phyloP scores from a whole-genome alignment of 768 basidiomycete species.

The Tricholoma bakamatsutake region DNA sequence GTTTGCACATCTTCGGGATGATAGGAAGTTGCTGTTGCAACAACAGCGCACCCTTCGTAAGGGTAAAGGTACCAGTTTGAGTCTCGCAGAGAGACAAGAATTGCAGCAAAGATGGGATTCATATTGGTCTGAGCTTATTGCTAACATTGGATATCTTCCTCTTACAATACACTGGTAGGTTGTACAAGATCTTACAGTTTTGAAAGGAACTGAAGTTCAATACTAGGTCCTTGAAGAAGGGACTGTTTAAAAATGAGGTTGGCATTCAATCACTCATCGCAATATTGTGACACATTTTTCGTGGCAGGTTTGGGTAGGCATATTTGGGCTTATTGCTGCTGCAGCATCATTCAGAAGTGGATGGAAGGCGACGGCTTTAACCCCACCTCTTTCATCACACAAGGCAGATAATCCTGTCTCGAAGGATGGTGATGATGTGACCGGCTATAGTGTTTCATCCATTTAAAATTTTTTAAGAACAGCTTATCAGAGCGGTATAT shows the following conservation, averaged over 20 bases:
- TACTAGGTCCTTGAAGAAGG: conserved; percentile 59
- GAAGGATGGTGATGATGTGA: conserved; percentile 4
- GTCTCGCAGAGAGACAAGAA: conserved; percentile 48
- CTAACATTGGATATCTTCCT: conserved; percentile 75
- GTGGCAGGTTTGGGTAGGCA: conserved; percentile 34
- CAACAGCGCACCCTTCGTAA: conserved; percentile 53
- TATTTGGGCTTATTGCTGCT: conserved; percentile 43
- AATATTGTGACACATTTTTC: not conserved
- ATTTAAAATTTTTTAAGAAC: not conserved
- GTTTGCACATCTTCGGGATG: conserved; percentile 66
- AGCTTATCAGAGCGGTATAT: not conserved
- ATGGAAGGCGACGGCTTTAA: conserved; percentile 62
- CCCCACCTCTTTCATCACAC: conserved; percentile 11
- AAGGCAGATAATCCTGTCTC: conserved; percentile 15
- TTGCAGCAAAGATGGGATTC: conserved; percentile 56
- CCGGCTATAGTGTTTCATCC: conserved; percentile 20
- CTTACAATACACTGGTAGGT: conserved; percentile 79
- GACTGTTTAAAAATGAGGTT: conserved; percentile 64
- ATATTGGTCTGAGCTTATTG: conserved; percentile 64
- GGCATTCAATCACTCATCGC: conserved; percentile 12
- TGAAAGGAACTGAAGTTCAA: not conserved
- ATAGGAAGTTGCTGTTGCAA: conserved; percentile 50
- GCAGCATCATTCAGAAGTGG: conserved; percentile 60
- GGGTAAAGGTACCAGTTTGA: conserved; percentile 44
- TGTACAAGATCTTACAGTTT: not conserved